These are phyloP conservation scores for Solanum medicagineum DNA, from an alignment of 257 asterid species.

Conservation along the genomic window DNA sequence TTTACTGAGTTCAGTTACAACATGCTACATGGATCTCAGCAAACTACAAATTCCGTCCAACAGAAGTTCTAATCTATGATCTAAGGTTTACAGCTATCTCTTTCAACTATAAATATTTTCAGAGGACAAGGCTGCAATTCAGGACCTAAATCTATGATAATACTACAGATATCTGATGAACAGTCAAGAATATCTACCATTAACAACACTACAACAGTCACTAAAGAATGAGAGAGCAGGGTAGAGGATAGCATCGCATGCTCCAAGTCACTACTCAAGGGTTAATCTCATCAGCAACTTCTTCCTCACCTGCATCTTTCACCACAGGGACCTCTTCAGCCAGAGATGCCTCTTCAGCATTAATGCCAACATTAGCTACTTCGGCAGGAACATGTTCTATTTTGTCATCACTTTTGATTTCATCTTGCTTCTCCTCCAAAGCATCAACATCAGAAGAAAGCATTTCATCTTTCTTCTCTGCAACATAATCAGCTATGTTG, in stretches of 20 bases:
- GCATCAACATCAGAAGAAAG: neutral
- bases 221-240: neutral
- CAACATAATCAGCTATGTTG: neutral
- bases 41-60: conserved; percentile 3
- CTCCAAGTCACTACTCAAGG: neutral
- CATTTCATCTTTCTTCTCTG: neutral
- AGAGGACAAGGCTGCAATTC: neutral
- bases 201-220: conserved; percentile 4
- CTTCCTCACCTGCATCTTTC: conserved; percentile 14
- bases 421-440: neutral
- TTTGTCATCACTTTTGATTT: neutral
- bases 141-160: too few relatives aligned
- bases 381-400: neutral
- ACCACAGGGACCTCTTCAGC: neutral
- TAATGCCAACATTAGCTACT: neutral
- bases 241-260: neutral
- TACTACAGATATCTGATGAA: too few relatives aligned
- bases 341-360: neutral
- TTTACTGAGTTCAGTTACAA: neutral
- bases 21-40: conserved; percentile 14
- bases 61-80: conserved; percentile 14
- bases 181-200: conserved; percentile 15
- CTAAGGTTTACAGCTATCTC: conserved; percentile 6
- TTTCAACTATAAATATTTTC: conserved; percentile 7
- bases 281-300: conserved; percentile 6